These are phyloP conservation scores for Suhomyces kunorum DNA, from an alignment of 1,139 yeast species.

Conservation along the genomic window DNA sequence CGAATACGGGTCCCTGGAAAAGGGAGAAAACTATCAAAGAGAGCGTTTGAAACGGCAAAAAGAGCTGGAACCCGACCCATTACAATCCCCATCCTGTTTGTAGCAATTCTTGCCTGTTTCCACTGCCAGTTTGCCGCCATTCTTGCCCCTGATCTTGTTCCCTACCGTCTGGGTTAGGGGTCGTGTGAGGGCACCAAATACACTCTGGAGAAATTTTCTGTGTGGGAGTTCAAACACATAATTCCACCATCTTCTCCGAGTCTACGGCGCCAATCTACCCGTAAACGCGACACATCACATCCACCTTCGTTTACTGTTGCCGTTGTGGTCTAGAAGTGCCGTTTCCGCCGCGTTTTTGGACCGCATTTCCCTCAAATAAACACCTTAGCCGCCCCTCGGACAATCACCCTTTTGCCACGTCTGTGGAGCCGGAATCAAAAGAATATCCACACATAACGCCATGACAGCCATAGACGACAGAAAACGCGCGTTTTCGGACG, in stretches of 20 bases:
- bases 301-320: not conserved
- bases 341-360: not conserved
- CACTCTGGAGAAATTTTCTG: constrained; percentile 11
- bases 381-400: no score
- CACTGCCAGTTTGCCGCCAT: not conserved
- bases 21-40: no score
- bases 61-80: not conserved
- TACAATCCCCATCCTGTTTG: not conserved
- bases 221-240: constrained; percentile 7
- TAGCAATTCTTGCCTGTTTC: no score
- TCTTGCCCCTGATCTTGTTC: not conserved
- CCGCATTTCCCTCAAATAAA: not conserved
- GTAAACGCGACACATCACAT: not conserved
- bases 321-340: not conserved
- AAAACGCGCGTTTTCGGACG: constrained; percentile 23
- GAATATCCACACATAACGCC: not conserved
- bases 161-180: constrained; percentile 1
- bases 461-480: constrained; percentile 17
- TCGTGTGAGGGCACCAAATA: constrained; percentile 14
- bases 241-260: not conserved
- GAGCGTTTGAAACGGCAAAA: no score
- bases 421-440: not conserved
- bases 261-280: not conserved
- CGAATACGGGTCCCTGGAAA: no score
- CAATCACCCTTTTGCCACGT: no score